These are phyloP conservation scores for Pinus taeda DNA, from an alignment of 75 land plant species.

Conservation along the genomic window DNA sequence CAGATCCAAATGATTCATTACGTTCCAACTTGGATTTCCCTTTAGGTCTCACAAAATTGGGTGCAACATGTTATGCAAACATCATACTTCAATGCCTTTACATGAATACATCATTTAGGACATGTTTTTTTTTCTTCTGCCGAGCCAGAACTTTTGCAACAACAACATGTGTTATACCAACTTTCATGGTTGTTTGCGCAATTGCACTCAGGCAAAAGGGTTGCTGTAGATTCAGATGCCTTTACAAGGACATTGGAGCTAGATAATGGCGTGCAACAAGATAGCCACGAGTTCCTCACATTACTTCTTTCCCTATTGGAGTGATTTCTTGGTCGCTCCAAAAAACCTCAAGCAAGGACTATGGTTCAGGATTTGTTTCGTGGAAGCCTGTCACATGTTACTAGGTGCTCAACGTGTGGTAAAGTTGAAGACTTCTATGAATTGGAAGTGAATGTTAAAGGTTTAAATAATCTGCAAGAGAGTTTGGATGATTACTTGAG, in stretches of 20 bases:
- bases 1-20: constrained; percentile 69
- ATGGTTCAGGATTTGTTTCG: no score
- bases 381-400: no score
- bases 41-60: constrained; percentile 89
- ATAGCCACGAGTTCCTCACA: no score
- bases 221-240: constrained; percentile 87
- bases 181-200: constrained; percentile 87
- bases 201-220: constrained; percentile 77
- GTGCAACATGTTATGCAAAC: constrained; percentile 99
- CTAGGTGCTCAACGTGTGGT: no score
- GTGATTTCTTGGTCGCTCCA: no score
- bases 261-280: no score
- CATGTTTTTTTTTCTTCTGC: constrained; percentile 64
- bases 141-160: constrained; percentile 63
- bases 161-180: constrained; percentile 74
- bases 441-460: no score
- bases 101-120: constrained; percentile 77
- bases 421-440: no score
- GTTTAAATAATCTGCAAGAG: no score
- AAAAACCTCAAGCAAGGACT: no score
- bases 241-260: constrained; percentile 2
- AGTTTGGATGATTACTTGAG: no score
- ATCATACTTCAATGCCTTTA: constrained; percentile 94
- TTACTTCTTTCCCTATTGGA: no score
- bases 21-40: constrained; percentile 61